phyloP scores from a whole-genome alignment of 2,329 filamentous ascomycete species.

The Setomelanomma holmii region DNA sequence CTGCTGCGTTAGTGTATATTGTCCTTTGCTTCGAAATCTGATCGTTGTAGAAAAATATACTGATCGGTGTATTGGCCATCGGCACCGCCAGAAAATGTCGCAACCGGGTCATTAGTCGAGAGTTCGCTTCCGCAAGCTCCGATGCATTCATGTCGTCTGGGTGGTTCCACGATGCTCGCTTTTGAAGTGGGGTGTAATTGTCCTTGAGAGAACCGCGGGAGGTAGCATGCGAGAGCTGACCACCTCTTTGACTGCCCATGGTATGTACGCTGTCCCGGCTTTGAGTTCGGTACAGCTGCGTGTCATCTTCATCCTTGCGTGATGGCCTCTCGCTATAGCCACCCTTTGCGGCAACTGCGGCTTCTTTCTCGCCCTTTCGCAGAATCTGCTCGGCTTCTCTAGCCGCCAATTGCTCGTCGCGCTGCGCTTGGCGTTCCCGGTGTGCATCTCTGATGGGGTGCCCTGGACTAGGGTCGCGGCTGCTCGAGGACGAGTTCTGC shows the following conservation, averaged over 20 bases:
- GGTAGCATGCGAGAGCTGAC: slow-evolving; percentile 31
- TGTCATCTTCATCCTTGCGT: slow-evolving; percentile 52
- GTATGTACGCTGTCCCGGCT: slow-evolving; percentile 38
- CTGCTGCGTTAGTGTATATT: slow-evolving; percentile 83
- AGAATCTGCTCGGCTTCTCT: slow-evolving; percentile 80
- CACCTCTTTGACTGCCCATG: slow-evolving; percentile 18
- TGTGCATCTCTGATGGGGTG: slow-evolving; percentile 31
- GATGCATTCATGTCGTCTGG: slow-evolving; percentile 72
- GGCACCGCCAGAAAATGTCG: slow-evolving; percentile 90
- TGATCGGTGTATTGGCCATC: slow-evolving; percentile 77
- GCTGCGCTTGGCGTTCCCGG: slow-evolving; percentile 57
- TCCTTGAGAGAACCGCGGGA: slow-evolving; percentile 38
- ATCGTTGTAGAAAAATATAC: slow-evolving; percentile 94
- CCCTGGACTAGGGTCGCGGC: slow-evolving; percentile 54
- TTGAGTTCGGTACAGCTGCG: slow-evolving; percentile 48
- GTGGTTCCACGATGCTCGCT: slow-evolving; percentile 58
- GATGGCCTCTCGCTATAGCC: slow-evolving; percentile 73
- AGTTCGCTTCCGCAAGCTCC: slow-evolving; percentile 81
- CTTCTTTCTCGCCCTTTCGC: slow-evolving; percentile 72
- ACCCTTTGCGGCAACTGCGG: slow-evolving; percentile 72
- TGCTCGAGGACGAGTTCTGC: slow-evolving; percentile 48
- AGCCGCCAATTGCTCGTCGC: slow-evolving; percentile 72
- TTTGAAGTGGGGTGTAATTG: slow-evolving; percentile 50
- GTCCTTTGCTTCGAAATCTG: slow-evolving; percentile 81
- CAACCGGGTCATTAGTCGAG: slow-evolving; percentile 84